Percentiles rank a stretch among this genome's conserved stretches.
Conservation (phyloP, 441 rosid species). For the Erodium trifolium region DNA sequence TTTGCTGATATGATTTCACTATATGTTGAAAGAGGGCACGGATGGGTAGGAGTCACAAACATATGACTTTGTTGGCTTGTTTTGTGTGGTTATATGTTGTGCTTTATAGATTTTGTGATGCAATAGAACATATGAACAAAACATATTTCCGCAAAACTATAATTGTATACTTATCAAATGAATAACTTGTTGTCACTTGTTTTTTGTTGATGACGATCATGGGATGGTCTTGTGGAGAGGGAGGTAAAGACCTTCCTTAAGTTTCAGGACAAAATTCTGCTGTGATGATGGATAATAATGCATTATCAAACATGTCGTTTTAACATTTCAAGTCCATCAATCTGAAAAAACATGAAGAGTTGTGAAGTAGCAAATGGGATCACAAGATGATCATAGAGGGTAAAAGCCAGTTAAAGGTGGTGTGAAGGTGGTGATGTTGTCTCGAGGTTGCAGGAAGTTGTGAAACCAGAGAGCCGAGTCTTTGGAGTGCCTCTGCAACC, state of each 20-base stretch:
- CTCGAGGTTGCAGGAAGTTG: slow-evolving; percentile 25
- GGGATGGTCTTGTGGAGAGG: not conserved
- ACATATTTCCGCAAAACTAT: not conserved
- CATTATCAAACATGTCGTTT: no score
- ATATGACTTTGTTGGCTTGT: slow-evolving; percentile 7
- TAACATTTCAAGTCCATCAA: no score
- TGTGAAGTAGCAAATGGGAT: no score
- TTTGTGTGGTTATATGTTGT: slow-evolving; percentile 6
- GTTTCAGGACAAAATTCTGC: not conserved
- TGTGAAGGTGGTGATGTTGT: not conserved
- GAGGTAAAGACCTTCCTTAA: not conserved
- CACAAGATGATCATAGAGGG: not conserved
- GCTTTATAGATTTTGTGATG: slow-evolving; percentile 1
- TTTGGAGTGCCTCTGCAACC: slow-evolving; percentile 41
- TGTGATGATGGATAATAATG: not conserved
- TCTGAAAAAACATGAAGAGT: no score
- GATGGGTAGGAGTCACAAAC: not conserved
- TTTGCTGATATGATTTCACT: not conserved
- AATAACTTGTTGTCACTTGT: not conserved
- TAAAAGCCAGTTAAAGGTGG: not conserved
- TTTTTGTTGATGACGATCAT: not conserved
- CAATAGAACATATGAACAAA: slow-evolving; percentile 6
- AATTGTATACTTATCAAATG: slow-evolving; percentile 6
- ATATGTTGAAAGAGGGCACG: not conserved
- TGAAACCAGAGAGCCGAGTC: slow-evolving; percentile 41